Conservation (phyloP, 176 grass and related monocot genomes). For the Saccharum spontaneum region DNA sequence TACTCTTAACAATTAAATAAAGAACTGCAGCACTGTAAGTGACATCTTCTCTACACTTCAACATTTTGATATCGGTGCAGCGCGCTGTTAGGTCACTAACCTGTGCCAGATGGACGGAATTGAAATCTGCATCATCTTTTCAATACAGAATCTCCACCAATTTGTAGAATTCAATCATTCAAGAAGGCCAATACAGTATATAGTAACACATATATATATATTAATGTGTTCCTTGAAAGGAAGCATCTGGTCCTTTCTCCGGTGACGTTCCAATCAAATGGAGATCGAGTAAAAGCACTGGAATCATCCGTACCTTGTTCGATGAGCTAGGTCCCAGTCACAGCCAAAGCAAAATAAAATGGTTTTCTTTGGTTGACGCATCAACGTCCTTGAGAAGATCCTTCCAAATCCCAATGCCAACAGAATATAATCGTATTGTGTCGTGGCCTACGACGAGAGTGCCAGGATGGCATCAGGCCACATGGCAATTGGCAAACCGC, state of each 20-base stretch:
- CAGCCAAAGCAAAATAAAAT: background rate
- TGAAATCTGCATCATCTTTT: background rate
- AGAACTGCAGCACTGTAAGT: background rate
- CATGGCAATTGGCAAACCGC: background rate
- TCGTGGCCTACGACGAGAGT: background rate
- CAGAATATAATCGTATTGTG: too few relatives aligned
- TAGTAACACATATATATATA: too few relatives aligned
- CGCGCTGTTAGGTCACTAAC: background rate
- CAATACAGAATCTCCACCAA: background rate
- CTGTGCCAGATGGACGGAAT: background rate
- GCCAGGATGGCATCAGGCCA: background rate
- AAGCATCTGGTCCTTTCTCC: constrained; percentile 1
- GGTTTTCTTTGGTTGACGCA: background rate
- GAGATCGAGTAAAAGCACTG: background rate
- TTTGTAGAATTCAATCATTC: background rate
- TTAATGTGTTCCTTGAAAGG: background rate
- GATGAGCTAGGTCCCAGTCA: too few relatives aligned
- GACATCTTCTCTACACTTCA: background rate
- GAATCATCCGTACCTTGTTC: background rate
- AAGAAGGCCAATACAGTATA: background rate
- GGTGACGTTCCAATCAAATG: background rate
- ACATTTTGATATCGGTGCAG: background rate
- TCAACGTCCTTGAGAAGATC: background rate
- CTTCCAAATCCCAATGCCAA: background rate
- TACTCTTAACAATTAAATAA: background rate